A percentile compares a stretch with the other conserved stretches of the same genome.
phyloP scores from a whole-genome alignment of 2,329 filamentous ascomycete species.

The Fusarium neocosmosporiellum region DNA sequence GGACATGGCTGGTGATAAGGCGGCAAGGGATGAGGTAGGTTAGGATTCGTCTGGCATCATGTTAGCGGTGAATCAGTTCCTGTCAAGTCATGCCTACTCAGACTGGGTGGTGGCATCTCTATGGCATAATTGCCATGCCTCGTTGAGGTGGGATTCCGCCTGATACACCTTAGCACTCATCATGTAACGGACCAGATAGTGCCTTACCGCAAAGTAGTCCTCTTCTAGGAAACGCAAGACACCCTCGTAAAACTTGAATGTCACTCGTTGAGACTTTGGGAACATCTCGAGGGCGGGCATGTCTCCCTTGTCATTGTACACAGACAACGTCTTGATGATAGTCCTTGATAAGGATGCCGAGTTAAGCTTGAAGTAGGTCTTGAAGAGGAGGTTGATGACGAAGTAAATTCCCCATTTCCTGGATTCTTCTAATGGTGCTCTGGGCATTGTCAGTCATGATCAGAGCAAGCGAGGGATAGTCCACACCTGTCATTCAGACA shows the following conservation, averaged over 20 bases:
- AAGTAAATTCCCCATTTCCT: slow-evolving; percentile 99
- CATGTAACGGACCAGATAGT: neutral
- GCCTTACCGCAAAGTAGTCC: slow-evolving; percentile 79
- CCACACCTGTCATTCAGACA: slow-evolving; percentile 89
- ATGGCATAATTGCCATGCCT: slow-evolving; percentile 86
- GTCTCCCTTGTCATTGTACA: slow-evolving; percentile 76
- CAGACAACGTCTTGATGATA: slow-evolving; percentile 84
- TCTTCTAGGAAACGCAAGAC: slow-evolving; percentile 96
- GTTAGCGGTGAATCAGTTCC: slow-evolving; percentile 2
- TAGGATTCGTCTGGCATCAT: slow-evolving; percentile 76
- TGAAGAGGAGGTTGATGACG: slow-evolving; percentile 94
- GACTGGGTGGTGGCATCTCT: slow-evolving; percentile 78
- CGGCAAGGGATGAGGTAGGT: slow-evolving; percentile 96
- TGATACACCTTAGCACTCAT: slow-evolving; percentile 47
- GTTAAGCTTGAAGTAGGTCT: slow-evolving; percentile 97
- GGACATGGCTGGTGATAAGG: slow-evolving; percentile 85
- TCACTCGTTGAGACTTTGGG: slow-evolving; percentile 90
- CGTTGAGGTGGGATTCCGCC: slow-evolving; percentile 83
- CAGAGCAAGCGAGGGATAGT: neutral
- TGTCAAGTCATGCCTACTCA: slow-evolving; percentile 67
- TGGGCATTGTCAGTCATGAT: slow-evolving; percentile 15
- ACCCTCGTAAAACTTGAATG: slow-evolving; percentile 95
- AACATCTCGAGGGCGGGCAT: slow-evolving; percentile 84
- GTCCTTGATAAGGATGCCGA: slow-evolving; percentile 90
- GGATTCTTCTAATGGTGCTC: slow-evolving; percentile 85